Evolutionary conservation across 139 green algal species (phyloP), one percentile per base, ranked within the genome.

Genomic region (Coelastrella sp.): DNA sequence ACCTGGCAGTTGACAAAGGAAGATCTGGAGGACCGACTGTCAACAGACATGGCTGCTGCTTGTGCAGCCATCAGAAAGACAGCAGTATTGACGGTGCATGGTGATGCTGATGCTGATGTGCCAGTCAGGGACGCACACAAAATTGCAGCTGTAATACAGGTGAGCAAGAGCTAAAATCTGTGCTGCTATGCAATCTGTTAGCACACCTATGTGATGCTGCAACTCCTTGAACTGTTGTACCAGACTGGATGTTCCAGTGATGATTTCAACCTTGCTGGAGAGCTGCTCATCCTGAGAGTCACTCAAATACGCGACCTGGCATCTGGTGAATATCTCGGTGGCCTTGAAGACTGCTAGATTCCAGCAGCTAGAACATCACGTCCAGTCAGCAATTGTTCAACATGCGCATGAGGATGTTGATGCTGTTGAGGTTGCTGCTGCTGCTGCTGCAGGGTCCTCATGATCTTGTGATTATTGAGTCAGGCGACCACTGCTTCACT

Each of bases 81-180:
- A 9, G 59, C 78, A 38, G 78, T 84, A 8, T 40, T 84, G 78
- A 84, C 78, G 3, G 78, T 84, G 32, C 78, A 84, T 63, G 78
- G 78, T 48, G 40, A 51, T 48, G 78, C 78, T 17, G 78, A 84
- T 76, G 78, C 78, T 23, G 78, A 84, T 27, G 78, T 84, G n/a
- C 62, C 78, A 15, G 78, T 84, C 30, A 34, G 21, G 37, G 78
- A 84, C 38, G 78, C 78, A 7, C 40, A 32, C 13, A 60, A 75
- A 38, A 51, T 84, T 30, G 78, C 35, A 5, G 27, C 27, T 2
- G 3, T 21, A 5, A 66, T 84, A 17, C n/a, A 84, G 59, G 78
- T 84, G 60, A 66, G 7, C 19, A 34, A 66, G 17, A 34, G 23
- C 1, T n/a, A 66, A 1, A 66, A 3, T 27, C 57, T 27, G 57